Percentiles rank a stretch among this genome's conserved stretches.
These are phyloP conservation scores for Nannochloris sp. DNA, from an alignment of 139 green algal species.

Conservation along the genomic window DNA sequence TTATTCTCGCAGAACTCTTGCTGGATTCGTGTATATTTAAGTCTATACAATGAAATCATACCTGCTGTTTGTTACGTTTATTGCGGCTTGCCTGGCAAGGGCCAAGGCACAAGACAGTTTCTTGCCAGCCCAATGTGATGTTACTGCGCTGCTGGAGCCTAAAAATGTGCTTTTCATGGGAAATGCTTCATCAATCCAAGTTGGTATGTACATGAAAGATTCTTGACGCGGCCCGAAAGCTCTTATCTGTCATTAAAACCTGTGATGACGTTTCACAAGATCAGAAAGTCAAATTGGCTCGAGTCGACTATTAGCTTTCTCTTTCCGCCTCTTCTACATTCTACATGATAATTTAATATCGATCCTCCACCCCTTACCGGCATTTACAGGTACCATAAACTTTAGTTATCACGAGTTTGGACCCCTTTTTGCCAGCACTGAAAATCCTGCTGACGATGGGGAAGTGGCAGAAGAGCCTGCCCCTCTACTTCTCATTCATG, in stretches of 20 bases:
- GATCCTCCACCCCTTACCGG: not conserved
- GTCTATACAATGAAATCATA: no score
- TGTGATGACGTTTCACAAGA: no score
- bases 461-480: not conserved
- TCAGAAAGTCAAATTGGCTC: no score
- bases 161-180: not conserved
- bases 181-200: not conserved
- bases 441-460: not conserved
- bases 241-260: no score
- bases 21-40: no score
- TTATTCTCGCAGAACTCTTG: no score
- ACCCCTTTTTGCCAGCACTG: not conserved
- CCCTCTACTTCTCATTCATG: not conserved
- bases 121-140: not conserved
- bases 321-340: no score
- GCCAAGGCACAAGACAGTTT: not conserved
- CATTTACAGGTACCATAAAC: not conserved
- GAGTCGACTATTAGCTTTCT: no score
- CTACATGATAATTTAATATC: not conserved
- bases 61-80: no score
- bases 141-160: not conserved
- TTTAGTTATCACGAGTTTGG: not conserved
- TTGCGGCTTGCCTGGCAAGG: no score
- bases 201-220: not conserved
- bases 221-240: no score